phyloP scores from a whole-genome alignment of 495 filamentous ascomycete genomes.

The Baudoinia panamericana region DNA sequence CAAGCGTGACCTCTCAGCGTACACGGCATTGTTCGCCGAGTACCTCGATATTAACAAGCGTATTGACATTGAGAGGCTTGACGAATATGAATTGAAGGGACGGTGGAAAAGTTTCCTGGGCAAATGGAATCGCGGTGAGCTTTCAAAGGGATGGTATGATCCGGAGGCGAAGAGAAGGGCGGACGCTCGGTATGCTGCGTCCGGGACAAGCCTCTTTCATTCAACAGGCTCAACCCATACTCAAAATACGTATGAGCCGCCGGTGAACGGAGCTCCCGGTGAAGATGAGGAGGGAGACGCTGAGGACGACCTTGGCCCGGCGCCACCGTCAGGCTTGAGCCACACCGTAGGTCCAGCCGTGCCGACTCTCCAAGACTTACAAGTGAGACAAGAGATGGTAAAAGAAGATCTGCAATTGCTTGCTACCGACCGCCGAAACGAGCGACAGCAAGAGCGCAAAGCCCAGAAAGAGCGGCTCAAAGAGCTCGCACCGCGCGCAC shows the following conservation, averaged over 20 bases:
- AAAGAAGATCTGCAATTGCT: conserved; percentile 41
- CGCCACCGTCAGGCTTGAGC: conserved; percentile 38
- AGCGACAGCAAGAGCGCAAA: conserved; percentile 49
- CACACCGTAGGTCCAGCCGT: conserved; percentile 52
- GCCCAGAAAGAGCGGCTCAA: conserved; percentile 53
- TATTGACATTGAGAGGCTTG: conserved; percentile 47
- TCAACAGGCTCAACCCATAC: no score
- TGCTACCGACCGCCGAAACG: conserved; percentile 43
- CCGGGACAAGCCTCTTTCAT: not conserved
- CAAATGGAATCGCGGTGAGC: conserved; percentile 91
- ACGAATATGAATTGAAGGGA: conserved; percentile 58
- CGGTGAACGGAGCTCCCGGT: not conserved
- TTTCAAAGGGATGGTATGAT: conserved; percentile 91
- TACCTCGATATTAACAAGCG: conserved; percentile 89
- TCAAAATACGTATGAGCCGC: no score
- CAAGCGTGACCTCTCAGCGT: conserved; percentile 48
- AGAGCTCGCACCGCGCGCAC: conserved; percentile 71
- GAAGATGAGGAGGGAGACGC: conserved; percentile 37
- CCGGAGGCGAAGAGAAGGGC: conserved; percentile 33
- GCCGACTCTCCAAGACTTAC: conserved; percentile 62
- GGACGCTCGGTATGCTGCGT: conserved; percentile 2
- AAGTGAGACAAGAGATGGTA: conserved; percentile 46
- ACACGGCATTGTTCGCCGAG: conserved; percentile 61
- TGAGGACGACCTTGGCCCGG: conserved; percentile 57
- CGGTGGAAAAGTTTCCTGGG: conserved; percentile 86